Percentiles rank a stretch among this genome's conserved stretches.
Conservation (phyloP, 805 yeast genomes). For the Wickerhamiella alocasiicola region DNA sequence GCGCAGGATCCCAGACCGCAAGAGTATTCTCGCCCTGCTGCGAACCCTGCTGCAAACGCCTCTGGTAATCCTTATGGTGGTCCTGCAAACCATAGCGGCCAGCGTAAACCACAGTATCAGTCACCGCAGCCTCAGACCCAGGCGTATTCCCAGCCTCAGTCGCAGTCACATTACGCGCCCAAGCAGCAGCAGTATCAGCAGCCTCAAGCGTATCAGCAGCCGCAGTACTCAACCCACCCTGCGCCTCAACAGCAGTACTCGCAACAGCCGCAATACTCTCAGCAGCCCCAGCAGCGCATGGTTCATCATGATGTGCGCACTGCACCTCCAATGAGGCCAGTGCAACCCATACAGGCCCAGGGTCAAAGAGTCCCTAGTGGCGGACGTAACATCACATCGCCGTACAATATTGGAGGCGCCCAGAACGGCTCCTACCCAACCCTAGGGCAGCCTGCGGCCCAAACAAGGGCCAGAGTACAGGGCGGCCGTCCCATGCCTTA, state of each 20-base stretch:
- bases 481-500: conserved; percentile 10
- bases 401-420: conserved; percentile 5
- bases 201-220: too few relatives aligned
- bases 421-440: conserved; percentile 3
- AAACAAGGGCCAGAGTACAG: conserved; percentile 2
- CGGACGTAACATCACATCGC: conserved; percentile 1
- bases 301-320: conserved; percentile 6
- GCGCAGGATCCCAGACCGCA: too few relatives aligned
- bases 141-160: conserved; percentile 1
- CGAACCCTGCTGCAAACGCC: not conserved
- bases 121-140: not conserved
- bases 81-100: too few relatives aligned
- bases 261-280: not conserved
- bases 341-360: not conserved
- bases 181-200: conserved; percentile 1
- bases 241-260: conserved; percentile 1
- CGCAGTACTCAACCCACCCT: too few relatives aligned
- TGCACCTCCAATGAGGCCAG: conserved; percentile 7
- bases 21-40: too few relatives aligned
- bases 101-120: too few relatives aligned
- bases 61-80: not conserved
- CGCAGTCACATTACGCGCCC: not conserved
- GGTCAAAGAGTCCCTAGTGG: not conserved
- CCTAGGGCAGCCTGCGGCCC: not conserved
- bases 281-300: not conserved